Percentiles rank a stretch among this genome's conserved stretches.
Evolutionary conservation across 2,329 filamentous ascomycete species (phyloP).

Genomic region (Sporothrix sp.): DNA sequence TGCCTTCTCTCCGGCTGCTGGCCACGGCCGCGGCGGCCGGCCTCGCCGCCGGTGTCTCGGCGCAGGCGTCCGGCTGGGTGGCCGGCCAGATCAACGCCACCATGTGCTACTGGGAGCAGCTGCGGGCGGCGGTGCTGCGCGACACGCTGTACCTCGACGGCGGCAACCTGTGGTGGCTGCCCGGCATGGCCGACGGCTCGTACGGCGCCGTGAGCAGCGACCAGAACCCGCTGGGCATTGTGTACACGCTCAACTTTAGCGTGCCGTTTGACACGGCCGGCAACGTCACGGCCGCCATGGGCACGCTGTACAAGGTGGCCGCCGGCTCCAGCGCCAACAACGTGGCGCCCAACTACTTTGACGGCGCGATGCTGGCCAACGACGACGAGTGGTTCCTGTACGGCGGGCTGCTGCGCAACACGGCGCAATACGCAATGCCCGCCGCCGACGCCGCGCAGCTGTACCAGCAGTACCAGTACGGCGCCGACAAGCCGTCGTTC

Average conservation of each 20-base stretch:
- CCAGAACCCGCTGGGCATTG: conserved; percentile 40
- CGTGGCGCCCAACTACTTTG: conserved; percentile 45
- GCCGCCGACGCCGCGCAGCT: conserved; percentile 33
- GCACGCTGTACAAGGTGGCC: conserved; percentile 36
- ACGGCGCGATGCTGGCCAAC: conserved; percentile 58
- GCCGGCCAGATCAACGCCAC: conserved; percentile 43
- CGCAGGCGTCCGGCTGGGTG: conserved; percentile 41
- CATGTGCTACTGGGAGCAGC: conserved; percentile 48
- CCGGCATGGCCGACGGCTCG: conserved; percentile 37
- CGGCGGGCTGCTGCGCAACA: conserved; percentile 42
- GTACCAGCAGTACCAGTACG: conserved; percentile 47
- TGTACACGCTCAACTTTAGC: conserved; percentile 51
- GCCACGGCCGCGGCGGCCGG: too few species aligned
- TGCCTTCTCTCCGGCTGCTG: background rate
- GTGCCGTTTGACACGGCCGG: conserved; percentile 41
- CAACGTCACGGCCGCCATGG: conserved; percentile 46
- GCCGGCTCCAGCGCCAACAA: conserved; percentile 39
- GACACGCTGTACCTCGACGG: conserved; percentile 59
- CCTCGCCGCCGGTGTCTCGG: conserved; percentile 25
- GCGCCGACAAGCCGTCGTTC: conserved; percentile 34
- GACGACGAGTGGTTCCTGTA: conserved; percentile 54
- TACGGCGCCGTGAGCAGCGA: conserved; percentile 22
- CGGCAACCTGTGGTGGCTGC: conserved; percentile 45
- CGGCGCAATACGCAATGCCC: conserved; percentile 29
- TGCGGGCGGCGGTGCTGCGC: conserved; percentile 46